phyloP scores from a whole-genome alignment of 768 basidiomycete species.

The Russula foetens region DNA sequence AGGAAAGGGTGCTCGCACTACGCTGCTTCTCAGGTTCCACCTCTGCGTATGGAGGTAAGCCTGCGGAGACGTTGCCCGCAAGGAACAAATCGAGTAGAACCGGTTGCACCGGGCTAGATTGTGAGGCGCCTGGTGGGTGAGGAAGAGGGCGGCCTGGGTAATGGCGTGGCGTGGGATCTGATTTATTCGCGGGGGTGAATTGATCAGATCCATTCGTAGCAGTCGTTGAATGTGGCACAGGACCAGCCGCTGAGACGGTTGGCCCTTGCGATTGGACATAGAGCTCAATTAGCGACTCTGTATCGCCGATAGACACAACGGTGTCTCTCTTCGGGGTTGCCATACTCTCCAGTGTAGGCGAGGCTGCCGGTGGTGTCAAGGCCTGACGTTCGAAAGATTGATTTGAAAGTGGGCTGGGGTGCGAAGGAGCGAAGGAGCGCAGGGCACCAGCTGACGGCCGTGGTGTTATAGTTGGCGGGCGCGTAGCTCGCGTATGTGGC shows the following conservation, averaged over 20 bases:
- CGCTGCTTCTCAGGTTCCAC: background rate
- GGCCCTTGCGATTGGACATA: conserved; percentile 16
- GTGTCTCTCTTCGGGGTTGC: conserved; percentile 3
- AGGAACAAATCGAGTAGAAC: conserved; percentile 16
- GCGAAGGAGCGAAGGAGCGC: conserved; percentile 16
- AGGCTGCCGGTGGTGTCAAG: background rate
- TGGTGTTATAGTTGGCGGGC: conserved; percentile 6
- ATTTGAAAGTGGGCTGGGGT: conserved; percentile 19
- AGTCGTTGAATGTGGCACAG: background rate
- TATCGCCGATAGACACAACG: conserved; percentile 14
- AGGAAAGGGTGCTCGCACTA: background rate
- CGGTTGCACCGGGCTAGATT: conserved; percentile 7
- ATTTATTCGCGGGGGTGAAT: background rate
- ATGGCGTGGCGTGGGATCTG: background rate
- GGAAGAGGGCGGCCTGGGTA: conserved; percentile 20
- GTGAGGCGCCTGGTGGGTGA: conserved; percentile 15
- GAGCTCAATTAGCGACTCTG: conserved; percentile 19
- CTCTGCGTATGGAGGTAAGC: background rate
- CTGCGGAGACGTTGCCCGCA: background rate
- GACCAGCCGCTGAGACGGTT: background rate
- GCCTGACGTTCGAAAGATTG: conserved; percentile 12
- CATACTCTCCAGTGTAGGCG: background rate
- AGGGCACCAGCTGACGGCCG: background rate
- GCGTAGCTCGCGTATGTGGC: background rate
- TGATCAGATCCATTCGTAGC: background rate